These are phyloP conservation scores for Chytriomyces hyalinus DNA, from an alignment of 192 early-diverging fungal species.

Conservation along the genomic window DNA sequence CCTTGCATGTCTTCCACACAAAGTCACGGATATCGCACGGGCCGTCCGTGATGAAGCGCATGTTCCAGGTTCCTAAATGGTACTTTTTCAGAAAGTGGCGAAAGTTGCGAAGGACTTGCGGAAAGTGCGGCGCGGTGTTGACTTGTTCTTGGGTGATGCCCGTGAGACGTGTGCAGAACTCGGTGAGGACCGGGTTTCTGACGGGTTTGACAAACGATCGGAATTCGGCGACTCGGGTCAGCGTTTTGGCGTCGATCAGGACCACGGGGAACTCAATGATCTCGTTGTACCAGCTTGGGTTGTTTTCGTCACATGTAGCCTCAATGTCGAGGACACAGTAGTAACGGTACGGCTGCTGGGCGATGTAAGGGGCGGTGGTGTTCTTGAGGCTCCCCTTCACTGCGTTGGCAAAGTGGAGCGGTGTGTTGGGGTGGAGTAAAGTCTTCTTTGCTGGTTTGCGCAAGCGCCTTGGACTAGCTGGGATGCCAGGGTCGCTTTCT, in stretches of 20 bases:
- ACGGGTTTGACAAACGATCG: conserved; percentile 74
- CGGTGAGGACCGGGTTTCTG: conserved; percentile 68
- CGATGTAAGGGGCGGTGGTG: not conserved
- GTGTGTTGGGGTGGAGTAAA: not conserved
- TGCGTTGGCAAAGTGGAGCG: not conserved
- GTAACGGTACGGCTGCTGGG: conserved; percentile 62
- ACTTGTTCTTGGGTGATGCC: conserved; percentile 76
- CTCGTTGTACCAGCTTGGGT: conserved; percentile 55
- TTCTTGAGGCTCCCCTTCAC: not conserved
- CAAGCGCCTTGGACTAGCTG: not conserved
- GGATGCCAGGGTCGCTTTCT: not conserved
- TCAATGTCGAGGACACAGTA: conserved; percentile 82
- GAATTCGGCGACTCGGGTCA: conserved; percentile 71
- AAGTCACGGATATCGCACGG: conserved; percentile 85
- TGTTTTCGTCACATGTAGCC: conserved; percentile 75
- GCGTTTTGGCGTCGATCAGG: conserved; percentile 65
- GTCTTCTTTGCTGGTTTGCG: not conserved
- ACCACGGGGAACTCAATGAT: conserved; percentile 89
- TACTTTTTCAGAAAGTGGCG: conserved; percentile 36
- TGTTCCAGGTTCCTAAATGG: not conserved
- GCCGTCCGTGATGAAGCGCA: conserved; percentile 50
- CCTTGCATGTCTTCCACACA: conserved; percentile 70
- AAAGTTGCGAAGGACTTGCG: conserved; percentile 38
- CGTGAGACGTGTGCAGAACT: conserved; percentile 77
- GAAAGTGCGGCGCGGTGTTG: conserved; percentile 37